A percentile compares a stretch with the other conserved stretches of the same genome.
These are phyloP conservation scores for Melampsora larici-populina DNA, from an alignment of 1,284 basidiomycete species.

Conservation along the genomic window DNA sequence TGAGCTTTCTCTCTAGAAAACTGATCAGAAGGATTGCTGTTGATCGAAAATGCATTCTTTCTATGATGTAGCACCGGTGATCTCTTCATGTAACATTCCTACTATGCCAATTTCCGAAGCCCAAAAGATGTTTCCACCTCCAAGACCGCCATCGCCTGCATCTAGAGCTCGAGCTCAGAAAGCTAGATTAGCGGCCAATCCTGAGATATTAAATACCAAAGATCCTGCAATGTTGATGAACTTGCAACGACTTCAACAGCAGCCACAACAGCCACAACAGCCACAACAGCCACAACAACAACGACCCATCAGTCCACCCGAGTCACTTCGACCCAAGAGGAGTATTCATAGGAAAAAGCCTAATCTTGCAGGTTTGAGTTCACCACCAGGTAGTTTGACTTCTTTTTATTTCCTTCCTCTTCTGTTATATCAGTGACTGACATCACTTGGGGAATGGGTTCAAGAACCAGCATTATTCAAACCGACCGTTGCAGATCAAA, in stretches of 20 bases:
- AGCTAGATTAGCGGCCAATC: constrained; percentile 79
- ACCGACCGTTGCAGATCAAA: constrained; percentile 54
- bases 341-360: constrained; percentile 25
- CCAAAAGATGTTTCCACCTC: constrained; percentile 91
- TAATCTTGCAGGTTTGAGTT: constrained; percentile 21
- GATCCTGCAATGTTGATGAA: constrained; percentile 55
- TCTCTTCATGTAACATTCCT: constrained; percentile 94
- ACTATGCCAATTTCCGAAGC: constrained; percentile 92
- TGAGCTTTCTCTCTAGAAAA: constrained; percentile 56
- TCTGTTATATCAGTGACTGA: constrained; percentile 2
- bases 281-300: constrained; percentile 51
- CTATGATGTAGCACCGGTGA: constrained; percentile 71
- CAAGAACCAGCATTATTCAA: constrained; percentile 41
- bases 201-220: constrained; percentile 74
- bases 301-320: constrained; percentile 45
- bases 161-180: constrained; percentile 84
- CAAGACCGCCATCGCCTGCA: constrained; percentile 86
- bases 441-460: constrained; percentile 12
- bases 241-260: constrained; percentile 47
- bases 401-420: constrained; percentile 15
- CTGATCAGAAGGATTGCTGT: neutral
- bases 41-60: constrained; percentile 7
- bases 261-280: too few species aligned
- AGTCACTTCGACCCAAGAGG: constrained; percentile 18
- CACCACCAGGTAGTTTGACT: constrained; percentile 11